Evolutionary conservation across 2,329 filamentous ascomycete genomes (phyloP).

Genomic region (Aureobasidium uvarum): DNA sequence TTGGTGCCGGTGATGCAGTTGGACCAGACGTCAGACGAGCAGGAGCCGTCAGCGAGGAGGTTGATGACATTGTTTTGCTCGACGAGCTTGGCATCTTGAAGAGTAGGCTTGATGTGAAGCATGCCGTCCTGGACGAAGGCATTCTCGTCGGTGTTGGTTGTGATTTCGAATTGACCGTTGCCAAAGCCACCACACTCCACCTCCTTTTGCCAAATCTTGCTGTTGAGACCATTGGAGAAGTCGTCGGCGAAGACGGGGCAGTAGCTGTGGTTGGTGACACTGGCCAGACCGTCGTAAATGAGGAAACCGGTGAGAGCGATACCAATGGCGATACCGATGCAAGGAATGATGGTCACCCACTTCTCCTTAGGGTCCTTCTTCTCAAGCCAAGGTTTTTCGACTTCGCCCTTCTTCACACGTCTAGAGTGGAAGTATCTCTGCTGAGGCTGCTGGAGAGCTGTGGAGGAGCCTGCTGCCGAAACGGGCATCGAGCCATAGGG

Average conservation of each 20-base stretch:
- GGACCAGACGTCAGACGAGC: constrained; percentile 59
- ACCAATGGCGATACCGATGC: constrained; percentile 68
- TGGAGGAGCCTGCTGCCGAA: constrained; percentile 46
- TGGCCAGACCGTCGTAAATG: constrained; percentile 70
- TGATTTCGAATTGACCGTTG: constrained; percentile 78
- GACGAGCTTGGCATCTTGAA: constrained; percentile 67
- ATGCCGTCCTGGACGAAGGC: constrained; percentile 67
- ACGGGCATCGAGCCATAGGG: constrained; percentile 47
- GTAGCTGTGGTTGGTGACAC: constrained; percentile 72
- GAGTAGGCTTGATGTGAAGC: constrained; percentile 73
- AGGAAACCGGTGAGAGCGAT: constrained; percentile 67
- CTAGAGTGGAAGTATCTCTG: constrained; percentile 68
- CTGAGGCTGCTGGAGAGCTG: constrained; percentile 38
- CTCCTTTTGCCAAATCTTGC: constrained; percentile 69
- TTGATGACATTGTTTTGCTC: constrained; percentile 66
- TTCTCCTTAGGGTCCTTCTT: constrained; percentile 75
- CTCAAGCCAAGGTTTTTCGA: constrained; percentile 75
- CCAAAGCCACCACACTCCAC: constrained; percentile 73
- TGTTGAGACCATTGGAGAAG: constrained; percentile 60
- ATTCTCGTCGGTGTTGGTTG: constrained; percentile 70
- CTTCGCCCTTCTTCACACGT: constrained; percentile 66
- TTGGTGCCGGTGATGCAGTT: constrained; percentile 73
- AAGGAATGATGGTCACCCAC: constrained; percentile 78
- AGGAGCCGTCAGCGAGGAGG: constrained; percentile 63
- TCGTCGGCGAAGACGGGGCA: constrained; percentile 66